These are phyloP conservation scores for Torulaspora delbrueckii DNA, from an alignment of 805 yeast species.

Conservation along the genomic window DNA sequence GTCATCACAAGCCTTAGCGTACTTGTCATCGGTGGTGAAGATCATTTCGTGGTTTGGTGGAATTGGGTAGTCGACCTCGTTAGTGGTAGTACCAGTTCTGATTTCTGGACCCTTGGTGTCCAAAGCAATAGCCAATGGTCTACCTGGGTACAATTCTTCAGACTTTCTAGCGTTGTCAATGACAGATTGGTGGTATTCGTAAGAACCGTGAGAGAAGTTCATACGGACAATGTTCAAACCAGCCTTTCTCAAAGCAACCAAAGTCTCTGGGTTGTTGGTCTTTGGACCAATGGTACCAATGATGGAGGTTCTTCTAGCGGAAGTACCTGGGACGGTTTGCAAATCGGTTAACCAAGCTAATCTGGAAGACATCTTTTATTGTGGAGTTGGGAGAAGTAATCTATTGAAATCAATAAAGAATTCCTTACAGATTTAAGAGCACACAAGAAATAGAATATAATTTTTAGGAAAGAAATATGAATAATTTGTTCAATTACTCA, in stretches of 20 bases:
- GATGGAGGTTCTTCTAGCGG: slow-evolving; percentile 89
- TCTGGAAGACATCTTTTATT: slow-evolving; percentile 42
- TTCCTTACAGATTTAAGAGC: slow-evolving; percentile 6
- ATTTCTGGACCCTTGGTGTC: slow-evolving; percentile 99
- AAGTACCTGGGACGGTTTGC: slow-evolving; percentile 72
- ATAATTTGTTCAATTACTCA: neutral
- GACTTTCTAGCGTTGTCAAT: slow-evolving; percentile 95
- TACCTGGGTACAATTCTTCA: slow-evolving; percentile 83
- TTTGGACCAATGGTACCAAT: slow-evolving; percentile 99
- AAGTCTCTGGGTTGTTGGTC: slow-evolving; percentile 82
- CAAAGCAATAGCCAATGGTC: slow-evolving; percentile 96
- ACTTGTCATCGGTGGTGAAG: slow-evolving; percentile 85
- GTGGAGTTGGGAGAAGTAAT: slow-evolving; percentile 9
- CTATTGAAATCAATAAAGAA: slow-evolving; percentile 7
- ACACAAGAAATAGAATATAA: neutral
- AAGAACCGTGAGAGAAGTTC: slow-evolving; percentile 98
- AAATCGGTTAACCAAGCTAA: slow-evolving; percentile 81
- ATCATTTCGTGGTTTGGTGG: slow-evolving; percentile 83
- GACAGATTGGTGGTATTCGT: slow-evolving; percentile 96
- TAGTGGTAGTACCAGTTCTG: slow-evolving; percentile 93
- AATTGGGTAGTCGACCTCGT: slow-evolving; percentile 76
- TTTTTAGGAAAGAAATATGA: neutral
- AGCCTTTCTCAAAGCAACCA: slow-evolving; percentile 88
- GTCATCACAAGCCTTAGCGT: slow-evolving; percentile 67
- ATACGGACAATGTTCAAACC: slow-evolving; percentile 97